A percentile compares a stretch with the other conserved stretches of the same genome.
These are phyloP conservation scores for Hypsizygus ulmarius DNA, from an alignment of 1,284 basidiomycete species.

Conservation along the genomic window DNA sequence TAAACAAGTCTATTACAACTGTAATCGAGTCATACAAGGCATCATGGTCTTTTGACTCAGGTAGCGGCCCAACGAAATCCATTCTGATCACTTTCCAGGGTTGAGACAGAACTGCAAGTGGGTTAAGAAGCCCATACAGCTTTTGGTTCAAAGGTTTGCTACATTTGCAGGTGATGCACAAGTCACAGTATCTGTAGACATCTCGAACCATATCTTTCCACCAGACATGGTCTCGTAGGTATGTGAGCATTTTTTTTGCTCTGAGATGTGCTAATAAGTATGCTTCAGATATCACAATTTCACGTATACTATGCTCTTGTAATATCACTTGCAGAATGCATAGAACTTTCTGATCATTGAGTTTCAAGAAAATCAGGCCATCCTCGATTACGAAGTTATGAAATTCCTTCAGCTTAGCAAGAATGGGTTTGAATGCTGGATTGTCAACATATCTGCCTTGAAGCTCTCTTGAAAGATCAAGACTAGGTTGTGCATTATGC, in stretches of 20 bases:
- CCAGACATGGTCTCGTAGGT: slow-evolving; percentile 32
- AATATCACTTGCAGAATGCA: slow-evolving; percentile 32
- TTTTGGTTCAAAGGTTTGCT: slow-evolving; percentile 28
- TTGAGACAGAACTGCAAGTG: slow-evolving; percentile 25
- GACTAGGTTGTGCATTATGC: too few relatives aligned
- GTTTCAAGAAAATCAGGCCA: slow-evolving; percentile 25
- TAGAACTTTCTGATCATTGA: slow-evolving; percentile 15
- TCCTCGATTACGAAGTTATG: slow-evolving; percentile 27
- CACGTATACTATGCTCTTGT: slow-evolving; percentile 19
- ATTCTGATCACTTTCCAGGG: slow-evolving; percentile 38
- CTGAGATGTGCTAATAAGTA: slow-evolving; percentile 35
- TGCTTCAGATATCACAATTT: slow-evolving; percentile 32
- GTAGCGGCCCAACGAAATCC: slow-evolving; percentile 32
- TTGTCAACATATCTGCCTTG: too few relatives aligned
- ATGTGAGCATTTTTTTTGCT: slow-evolving; percentile 27
- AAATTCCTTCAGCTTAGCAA: slow-evolving; percentile 18
- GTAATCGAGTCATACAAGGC: slow-evolving; percentile 19
- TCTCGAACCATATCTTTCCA: slow-evolving; percentile 31
- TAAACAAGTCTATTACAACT: slow-evolving; percentile 36
- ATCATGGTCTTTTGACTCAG: slow-evolving; percentile 18
- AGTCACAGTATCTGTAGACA: slow-evolving; percentile 22
- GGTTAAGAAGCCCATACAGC: slow-evolving; percentile 33
- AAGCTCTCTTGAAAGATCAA: background rate
- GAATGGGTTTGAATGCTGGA: too few relatives aligned
- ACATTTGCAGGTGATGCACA: slow-evolving; percentile 28